Evolutionary conservation across 805 yeast species (phyloP).

Genomic region (Lipomyces yamanashiensis): DNA sequence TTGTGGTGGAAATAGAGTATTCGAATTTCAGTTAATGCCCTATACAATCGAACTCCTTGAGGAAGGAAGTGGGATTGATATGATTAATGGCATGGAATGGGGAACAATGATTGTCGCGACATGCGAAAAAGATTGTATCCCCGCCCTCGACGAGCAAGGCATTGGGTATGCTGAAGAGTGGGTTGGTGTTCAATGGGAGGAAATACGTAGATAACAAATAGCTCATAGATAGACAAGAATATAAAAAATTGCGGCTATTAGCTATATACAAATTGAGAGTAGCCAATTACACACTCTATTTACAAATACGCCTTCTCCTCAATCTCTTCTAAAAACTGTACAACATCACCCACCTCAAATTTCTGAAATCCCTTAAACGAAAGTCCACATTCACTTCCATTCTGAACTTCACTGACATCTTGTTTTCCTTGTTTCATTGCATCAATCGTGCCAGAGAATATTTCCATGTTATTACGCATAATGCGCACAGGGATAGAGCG

Average conservation of each 20-base stretch:
- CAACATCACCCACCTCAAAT: constrained; percentile 73
- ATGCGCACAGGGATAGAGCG: constrained; percentile 65
- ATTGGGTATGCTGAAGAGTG: constrained; percentile 84
- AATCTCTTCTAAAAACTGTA: constrained; percentile 74
- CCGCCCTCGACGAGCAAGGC: constrained; percentile 61
- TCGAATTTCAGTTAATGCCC: constrained; percentile 95
- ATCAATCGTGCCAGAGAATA: constrained; percentile 63
- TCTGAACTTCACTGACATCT: constrained; percentile 73
- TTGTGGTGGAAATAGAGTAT: constrained; percentile 55
- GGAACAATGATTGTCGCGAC: constrained; percentile 89
- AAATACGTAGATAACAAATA: constrained; percentile 10
- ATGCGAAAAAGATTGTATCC: constrained; percentile 66
- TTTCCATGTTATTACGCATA: constrained; percentile 54
- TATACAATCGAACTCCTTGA: constrained; percentile 85
- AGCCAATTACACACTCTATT: neutral
- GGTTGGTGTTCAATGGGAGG: constrained; percentile 89
- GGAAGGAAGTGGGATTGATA: constrained; percentile 48
- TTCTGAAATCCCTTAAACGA: constrained; percentile 68
- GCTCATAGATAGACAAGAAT: neutral
- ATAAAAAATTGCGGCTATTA: neutral
- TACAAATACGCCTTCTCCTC: constrained; percentile 47
- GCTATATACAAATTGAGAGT: neutral
- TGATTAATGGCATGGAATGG: constrained; percentile 92
- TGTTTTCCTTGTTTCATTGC: constrained; percentile 83
- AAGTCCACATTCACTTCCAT: constrained; percentile 91